Conservation (phyloP, 2,329 filamentous ascomycete species). For the Dactylella cylindrospora region DNA sequence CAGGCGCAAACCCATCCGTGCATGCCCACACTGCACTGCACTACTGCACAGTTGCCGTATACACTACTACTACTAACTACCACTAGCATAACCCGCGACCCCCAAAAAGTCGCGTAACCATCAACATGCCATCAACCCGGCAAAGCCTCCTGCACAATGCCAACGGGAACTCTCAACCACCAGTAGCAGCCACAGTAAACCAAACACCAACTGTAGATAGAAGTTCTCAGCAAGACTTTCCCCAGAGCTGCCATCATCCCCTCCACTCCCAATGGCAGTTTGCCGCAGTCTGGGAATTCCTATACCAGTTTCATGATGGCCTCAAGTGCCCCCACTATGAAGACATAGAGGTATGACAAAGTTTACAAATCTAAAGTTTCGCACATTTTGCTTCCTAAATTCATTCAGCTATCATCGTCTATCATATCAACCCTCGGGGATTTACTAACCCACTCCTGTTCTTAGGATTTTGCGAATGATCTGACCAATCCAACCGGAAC, state of each 20-base stretch:
- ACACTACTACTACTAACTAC: not conserved
- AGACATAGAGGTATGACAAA: slow-evolving; percentile 70
- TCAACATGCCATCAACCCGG: slow-evolving; percentile 39
- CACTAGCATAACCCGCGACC: no score
- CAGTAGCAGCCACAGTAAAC: no score
- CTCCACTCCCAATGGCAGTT: slow-evolving; percentile 41
- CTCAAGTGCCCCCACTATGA: slow-evolving; percentile 89
- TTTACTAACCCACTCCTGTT: not conserved
- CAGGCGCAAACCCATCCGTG: no score
- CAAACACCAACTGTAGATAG: slow-evolving; percentile 82
- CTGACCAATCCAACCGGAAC: slow-evolving; percentile 20
- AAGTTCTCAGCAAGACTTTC: slow-evolving; percentile 1
- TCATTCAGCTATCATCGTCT: not conserved
- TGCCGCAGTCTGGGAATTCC: slow-evolving; percentile 73
- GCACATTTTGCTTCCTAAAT: not conserved
- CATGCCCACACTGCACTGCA: no score
- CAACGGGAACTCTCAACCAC: no score
- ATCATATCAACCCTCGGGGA: not conserved
- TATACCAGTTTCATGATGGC: slow-evolving; percentile 79
- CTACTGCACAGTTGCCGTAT: no score
- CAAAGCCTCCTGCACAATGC: slow-evolving; percentile 11
- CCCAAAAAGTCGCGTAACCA: slow-evolving; percentile 38
- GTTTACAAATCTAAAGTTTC: not conserved
- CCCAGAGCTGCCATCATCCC: slow-evolving; percentile 2
- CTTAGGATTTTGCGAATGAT: slow-evolving; percentile 34